Evolutionary conservation across 2,329 filamentous ascomycete genomes (phyloP).

Genomic region (Fusarium anguioides): DNA sequence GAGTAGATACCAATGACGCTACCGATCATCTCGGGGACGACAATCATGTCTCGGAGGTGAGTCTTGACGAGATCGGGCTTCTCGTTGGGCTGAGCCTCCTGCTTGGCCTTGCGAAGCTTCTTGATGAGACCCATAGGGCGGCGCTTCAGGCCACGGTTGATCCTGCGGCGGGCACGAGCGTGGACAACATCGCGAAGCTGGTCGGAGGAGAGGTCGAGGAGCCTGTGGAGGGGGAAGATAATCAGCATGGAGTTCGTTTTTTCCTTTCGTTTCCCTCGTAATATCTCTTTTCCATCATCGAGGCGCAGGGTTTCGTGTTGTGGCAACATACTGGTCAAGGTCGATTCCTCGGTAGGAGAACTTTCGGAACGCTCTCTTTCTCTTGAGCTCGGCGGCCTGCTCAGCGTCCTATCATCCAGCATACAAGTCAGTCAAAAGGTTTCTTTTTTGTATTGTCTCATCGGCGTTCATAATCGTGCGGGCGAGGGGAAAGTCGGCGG

Average conservation of each 20-base stretch:
- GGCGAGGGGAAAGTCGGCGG: slow-evolving; percentile 27
- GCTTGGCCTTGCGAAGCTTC: slow-evolving; percentile 99
- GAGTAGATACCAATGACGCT: slow-evolving; percentile 99
- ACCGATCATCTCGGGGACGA: slow-evolving; percentile 99
- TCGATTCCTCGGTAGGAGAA: slow-evolving; percentile 99
- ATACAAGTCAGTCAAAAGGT: slow-evolving; percentile 48
- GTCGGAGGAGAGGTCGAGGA: slow-evolving; percentile 98
- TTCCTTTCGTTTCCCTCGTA: slow-evolving; percentile 12
- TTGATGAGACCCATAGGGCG: slow-evolving; percentile 99
- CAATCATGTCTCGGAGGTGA: slow-evolving; percentile 99
- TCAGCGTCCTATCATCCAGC: slow-evolving; percentile 79
- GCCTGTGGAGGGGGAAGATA: slow-evolving; percentile 66
- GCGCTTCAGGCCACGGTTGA: slow-evolving; percentile 99
- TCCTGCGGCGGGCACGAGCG: slow-evolving; percentile 96
- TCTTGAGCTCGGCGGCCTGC: slow-evolving; percentile 99
- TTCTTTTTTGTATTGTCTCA: slow-evolving; percentile 12
- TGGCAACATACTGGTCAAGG: slow-evolving; percentile 89
- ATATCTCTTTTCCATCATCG: slow-evolving; percentile 20
- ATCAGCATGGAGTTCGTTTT: slow-evolving; percentile 38
- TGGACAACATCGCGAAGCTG: slow-evolving; percentile 99
- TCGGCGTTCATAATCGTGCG: slow-evolving; percentile 7
- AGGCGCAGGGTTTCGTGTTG: slow-evolving; percentile 44
- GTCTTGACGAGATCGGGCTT: slow-evolving; percentile 99
- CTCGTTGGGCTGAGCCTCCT: slow-evolving; percentile 99
- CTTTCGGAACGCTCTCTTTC: slow-evolving; percentile 99